These are phyloP conservation scores for Neurospora tetraspora DNA, from an alignment of 495 filamentous ascomycete genomes.

Conservation along the genomic window DNA sequence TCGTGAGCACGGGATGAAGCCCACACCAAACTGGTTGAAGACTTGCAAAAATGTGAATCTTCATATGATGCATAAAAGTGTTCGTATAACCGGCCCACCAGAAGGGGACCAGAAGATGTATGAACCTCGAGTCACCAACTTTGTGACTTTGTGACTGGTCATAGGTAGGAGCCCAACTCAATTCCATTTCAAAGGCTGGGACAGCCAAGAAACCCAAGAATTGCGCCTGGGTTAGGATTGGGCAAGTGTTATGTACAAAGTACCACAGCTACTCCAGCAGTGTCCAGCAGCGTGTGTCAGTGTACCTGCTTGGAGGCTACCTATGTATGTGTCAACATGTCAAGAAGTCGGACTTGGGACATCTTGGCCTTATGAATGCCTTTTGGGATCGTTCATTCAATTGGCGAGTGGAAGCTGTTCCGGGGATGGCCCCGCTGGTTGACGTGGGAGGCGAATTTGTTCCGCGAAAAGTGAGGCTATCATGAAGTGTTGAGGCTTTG, in stretches of 20 bases:
- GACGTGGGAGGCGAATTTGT: neutral
- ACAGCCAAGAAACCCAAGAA: neutral
- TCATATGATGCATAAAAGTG: neutral
- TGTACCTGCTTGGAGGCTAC: neutral
- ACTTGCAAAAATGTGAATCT: neutral
- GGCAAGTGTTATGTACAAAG: neutral
- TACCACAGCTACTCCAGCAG: neutral
- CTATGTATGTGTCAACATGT: neutral
- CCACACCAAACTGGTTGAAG: too few species aligned
- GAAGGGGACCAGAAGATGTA: too few species aligned
- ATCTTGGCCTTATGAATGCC: neutral
- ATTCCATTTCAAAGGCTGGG: too few species aligned
- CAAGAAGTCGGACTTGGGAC: neutral
- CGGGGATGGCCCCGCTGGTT: neutral
- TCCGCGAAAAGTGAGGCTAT: neutral
- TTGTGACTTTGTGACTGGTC: neutral
- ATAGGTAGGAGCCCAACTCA: neutral
- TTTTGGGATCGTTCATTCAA: neutral
- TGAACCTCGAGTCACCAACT: neutral
- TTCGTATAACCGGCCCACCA: neutral
- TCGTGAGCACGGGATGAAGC: neutral
- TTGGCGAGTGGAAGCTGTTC: neutral
- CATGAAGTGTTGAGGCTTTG: neutral
- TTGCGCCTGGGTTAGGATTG: neutral
- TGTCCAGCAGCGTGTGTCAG: neutral